Evolutionary conservation across 176 grass and related monocot species (phyloP).

Genomic region (Dendrocalamus sinicus): DNA sequence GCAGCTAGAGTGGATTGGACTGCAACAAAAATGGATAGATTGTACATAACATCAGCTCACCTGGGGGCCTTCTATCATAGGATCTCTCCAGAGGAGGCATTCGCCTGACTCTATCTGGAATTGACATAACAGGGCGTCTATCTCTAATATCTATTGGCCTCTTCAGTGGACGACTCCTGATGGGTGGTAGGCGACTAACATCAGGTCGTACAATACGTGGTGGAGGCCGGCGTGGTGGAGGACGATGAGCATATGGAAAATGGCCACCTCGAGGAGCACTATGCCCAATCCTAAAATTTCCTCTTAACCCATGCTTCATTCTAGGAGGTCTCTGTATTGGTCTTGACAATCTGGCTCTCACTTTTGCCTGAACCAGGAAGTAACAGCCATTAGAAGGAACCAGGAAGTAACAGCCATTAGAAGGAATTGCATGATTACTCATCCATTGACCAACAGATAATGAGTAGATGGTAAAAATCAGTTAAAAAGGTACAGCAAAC

Average conservation of each 20-base stretch:
- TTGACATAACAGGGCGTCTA: slow-evolving; percentile 59
- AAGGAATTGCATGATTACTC: slow-evolving; percentile 1
- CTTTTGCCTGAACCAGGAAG: slow-evolving; percentile 65
- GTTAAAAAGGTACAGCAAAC: slow-evolving; percentile 11
- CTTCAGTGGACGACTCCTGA: slow-evolving; percentile 64
- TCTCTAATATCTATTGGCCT: slow-evolving; percentile 75
- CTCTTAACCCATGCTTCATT: slow-evolving; percentile 71
- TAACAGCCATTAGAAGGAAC: not conserved
- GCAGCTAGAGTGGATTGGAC: not conserved
- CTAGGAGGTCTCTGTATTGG: slow-evolving; percentile 79
- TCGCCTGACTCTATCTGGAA: slow-evolving; percentile 68
- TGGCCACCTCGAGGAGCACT: slow-evolving; percentile 55
- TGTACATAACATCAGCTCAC: slow-evolving; percentile 49
- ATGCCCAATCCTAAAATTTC: slow-evolving; percentile 74
- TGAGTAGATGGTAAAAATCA: slow-evolving; percentile 5
- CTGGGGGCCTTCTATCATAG: slow-evolving; percentile 69
- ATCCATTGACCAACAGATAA: not conserved
- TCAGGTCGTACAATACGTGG: slow-evolving; percentile 49
- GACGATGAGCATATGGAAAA: slow-evolving; percentile 57
- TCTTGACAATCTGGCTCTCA: slow-evolving; percentile 83
- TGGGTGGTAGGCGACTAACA: slow-evolving; percentile 47
- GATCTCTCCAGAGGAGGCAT: slow-evolving; percentile 67
- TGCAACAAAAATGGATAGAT: not conserved
- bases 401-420: not conserved
- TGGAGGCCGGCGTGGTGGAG: slow-evolving; percentile 46